Conservation (phyloP, 73 alveolate genomes). For the Stentor roeselii region DNA sequence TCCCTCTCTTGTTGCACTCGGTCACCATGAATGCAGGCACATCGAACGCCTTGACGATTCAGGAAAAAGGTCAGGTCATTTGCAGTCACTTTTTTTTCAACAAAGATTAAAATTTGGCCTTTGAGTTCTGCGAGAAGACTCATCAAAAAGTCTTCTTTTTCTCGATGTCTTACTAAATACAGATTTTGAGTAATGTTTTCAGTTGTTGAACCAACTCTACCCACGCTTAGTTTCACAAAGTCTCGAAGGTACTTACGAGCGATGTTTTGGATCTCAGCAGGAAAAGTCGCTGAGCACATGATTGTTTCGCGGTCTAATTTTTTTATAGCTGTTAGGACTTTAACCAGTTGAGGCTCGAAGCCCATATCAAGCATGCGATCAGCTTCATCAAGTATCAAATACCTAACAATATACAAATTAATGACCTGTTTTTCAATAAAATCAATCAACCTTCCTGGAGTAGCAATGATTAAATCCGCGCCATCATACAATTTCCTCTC, state of each 20-base stretch:
- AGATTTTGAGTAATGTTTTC: no score
- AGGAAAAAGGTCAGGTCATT: slow-evolving; percentile 40
- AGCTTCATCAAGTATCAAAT: slow-evolving; percentile 80
- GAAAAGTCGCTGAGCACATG: slow-evolving; percentile 84
- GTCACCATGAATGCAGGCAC: slow-evolving; percentile 48
- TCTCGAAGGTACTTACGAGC: no score
- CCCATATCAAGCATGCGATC: slow-evolving; percentile 91
- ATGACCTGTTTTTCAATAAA: slow-evolving; percentile 57
- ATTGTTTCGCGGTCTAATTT: slow-evolving; percentile 60
- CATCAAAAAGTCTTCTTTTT: no score
- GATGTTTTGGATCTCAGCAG: no score
- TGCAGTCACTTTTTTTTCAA: no score
- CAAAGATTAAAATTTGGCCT: no score
- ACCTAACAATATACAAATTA: slow-evolving; percentile 52
- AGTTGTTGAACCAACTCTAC: no score
- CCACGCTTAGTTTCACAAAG: no score
- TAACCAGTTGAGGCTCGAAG: slow-evolving; percentile 65
- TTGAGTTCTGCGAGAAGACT: no score
- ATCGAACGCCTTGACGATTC: slow-evolving; percentile 30
- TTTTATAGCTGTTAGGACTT: slow-evolving; percentile 47
- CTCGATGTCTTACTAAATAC: no score
- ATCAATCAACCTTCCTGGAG: slow-evolving; percentile 87
- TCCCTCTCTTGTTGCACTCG: slow-evolving; percentile 40
- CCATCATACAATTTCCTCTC: slow-evolving; percentile 48
- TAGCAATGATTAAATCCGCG: slow-evolving; percentile 67